Evolutionary conservation across 495 filamentous ascomycete species (phyloP).

Genomic region (Cercophora sp.): DNA sequence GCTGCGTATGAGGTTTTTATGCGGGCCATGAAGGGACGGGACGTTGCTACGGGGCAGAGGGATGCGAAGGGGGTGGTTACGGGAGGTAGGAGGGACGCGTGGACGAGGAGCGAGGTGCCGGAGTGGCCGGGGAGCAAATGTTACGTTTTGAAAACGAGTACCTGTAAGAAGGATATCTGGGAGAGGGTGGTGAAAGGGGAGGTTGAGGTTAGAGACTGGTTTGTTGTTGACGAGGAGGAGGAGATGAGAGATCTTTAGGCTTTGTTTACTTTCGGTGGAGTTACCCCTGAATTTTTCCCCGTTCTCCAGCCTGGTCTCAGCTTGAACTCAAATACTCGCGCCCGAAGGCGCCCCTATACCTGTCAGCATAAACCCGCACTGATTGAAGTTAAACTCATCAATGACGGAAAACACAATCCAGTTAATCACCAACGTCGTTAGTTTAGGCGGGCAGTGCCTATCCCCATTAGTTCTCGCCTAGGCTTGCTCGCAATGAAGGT

Average conservation of each 20-base stretch:
- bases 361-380: too few species aligned
- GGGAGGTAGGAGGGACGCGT: neutral
- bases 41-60: conserved; percentile 56
- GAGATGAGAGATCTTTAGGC: neutral
- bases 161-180: neutral
- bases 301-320: too few species aligned
- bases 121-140: neutral
- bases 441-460: too few species aligned
- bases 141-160: neutral
- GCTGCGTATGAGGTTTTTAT: conserved; percentile 58
- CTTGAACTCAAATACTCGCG: too few species aligned
- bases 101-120: neutral
- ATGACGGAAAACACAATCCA: too few species aligned
- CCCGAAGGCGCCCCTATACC: too few species aligned
- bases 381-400: too few species aligned
- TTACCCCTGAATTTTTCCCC: too few species aligned
- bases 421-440: too few species aligned
- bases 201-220: neutral
- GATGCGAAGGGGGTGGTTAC: neutral
- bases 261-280: too few species aligned
- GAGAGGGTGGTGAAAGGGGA: neutral
- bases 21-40: conserved; percentile 50
- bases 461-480: too few species aligned
- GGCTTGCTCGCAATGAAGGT: too few species aligned
- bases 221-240: neutral